Evolutionary conservation across 495 filamentous ascomycete genomes (phyloP), one percentile per base, ranked within the genome.

Genomic region (Annulohypoxylon nitens): DNA sequence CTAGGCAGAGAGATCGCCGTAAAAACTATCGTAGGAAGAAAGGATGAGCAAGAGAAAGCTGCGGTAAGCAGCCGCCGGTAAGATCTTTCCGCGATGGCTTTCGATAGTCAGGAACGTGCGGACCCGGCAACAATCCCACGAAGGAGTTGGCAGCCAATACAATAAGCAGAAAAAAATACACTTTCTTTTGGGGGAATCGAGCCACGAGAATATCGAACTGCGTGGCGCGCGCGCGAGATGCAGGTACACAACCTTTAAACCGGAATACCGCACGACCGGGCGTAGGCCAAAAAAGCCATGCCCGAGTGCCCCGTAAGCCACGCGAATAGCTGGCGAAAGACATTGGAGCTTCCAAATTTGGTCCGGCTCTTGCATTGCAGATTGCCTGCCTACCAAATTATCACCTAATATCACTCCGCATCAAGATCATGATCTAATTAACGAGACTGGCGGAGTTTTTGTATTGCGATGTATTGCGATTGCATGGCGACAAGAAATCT

Each of bases 41-140:
- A 55, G 39, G 54, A 70, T 70, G 63, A 60, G 59, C 47, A 61
- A n/a, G 14, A 53, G 9, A 57, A 43, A 37, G 58, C 59, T 53
- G 45, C 5, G 57, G 30, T 57, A 43, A 30, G 45, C 41, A 41
- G 39, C 33, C 23, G 39, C 33, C 23, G 14, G 59, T 12, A 50
- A 48, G 64, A 70, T 64, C 71, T 70, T 70, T 61, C 57, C 41
- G 50, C 34, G 51, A 45, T 47, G 67, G 57, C 54, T 67, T 74
- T 71, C 72, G 64, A 75, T 75, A 70, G 63, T 71, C 53, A 75
- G 67, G 72, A 75, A 75, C 67, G 53, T 54, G 50, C 55, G 67
- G 25, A 14, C 33, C 59, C 37, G 51, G 64, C 10, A 60, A 14
- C 11, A 64, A 61, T 30, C 37, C 25, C 54, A 33, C 33, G 20